Base-by-base conservation (phyloP, 768 basidiomycete species). In the Tulasnella sp. region DNA sequence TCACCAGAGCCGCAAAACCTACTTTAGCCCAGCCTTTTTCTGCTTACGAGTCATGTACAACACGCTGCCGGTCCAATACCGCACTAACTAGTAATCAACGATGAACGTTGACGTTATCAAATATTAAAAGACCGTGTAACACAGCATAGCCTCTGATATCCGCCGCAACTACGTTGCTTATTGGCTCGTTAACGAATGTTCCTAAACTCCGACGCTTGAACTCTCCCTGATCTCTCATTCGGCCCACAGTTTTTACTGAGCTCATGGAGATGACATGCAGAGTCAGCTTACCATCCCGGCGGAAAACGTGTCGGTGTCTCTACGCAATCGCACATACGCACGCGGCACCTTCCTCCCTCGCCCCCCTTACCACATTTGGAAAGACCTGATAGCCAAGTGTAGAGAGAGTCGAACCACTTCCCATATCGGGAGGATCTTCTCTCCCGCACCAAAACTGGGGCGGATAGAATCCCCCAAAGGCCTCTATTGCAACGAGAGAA, bases 371-470 rank as follows among this genome's bases (percentile, higher is more conserved):
- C 58, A 15, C 15, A 29, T 64, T 64, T 9, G 58, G 58, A 64
- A 64, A 64, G 58, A 64, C 29, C 42, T 7, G 58, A 1, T 25
- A 34, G 58, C 58, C 58, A 64, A 25, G 58, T 34, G 31, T 14
- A 64, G 58, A 64, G 31, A 15, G 31, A 64, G 58, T 64, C 58
- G 58, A 29, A 64, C 58, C 58, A 49, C 58, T 25, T 15, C 31
- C 58, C 58, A 64, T 64, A 64, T 64, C 58, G 58, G 29, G 58
- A 64, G 58, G 58, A 64, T 64, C 58, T 64, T 64, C 58, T 64
- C 58, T 64, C 58, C 58, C 58, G 58, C 58, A 64, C 58, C 58
- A 34, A 6, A 49, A 49, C 49, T 49, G 49, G n/a, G 49, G 49
- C n/a, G 49, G 49, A 49, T 49, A 49, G 49, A 49, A n/a, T 22